A percentile compares a stretch with the other conserved stretches of the same genome.
phyloP scores from a whole-genome alignment of 345 rosid species.

The Linum trigynum region DNA sequence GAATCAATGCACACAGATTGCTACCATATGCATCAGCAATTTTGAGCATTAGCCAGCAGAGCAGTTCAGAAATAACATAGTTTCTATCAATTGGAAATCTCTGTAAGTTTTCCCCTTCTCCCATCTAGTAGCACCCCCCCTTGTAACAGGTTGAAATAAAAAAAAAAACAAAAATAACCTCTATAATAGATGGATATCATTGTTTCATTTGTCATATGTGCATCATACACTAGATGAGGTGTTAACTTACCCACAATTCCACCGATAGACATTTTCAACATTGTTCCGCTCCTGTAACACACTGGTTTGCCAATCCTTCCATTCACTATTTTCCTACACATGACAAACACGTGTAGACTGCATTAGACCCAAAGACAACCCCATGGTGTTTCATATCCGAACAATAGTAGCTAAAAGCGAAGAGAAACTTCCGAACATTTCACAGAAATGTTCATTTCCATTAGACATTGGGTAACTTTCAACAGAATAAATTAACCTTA shows the following conservation, averaged over 20 bases:
- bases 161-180: too few relatives aligned
- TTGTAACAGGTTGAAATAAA: too few relatives aligned
- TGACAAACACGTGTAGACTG: conserved; percentile 12
- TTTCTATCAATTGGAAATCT: too few relatives aligned
- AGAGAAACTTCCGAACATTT: neutral
- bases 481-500: neutral
- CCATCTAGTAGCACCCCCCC: too few relatives aligned
- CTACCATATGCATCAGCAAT: too few relatives aligned
- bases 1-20: too few relatives aligned
- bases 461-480: neutral
- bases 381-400: neutral
- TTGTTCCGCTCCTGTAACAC: conserved; percentile 79
- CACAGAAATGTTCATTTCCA: neutral
- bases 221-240: neutral
- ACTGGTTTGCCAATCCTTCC: conserved; percentile 71
- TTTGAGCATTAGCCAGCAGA: too few relatives aligned
- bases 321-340: conserved; percentile 62
- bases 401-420: neutral
- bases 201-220: too few relatives aligned
- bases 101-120: too few relatives aligned
- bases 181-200: too few relatives aligned
- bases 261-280: conserved; percentile 82
- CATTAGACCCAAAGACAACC: conserved; percentile 1
- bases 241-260: conserved; percentile 85
- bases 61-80: too few relatives aligned